Conservation (phyloP, 2,329 filamentous ascomycete species). For the Teratosphaeria pseudoeucalypti region DNA sequence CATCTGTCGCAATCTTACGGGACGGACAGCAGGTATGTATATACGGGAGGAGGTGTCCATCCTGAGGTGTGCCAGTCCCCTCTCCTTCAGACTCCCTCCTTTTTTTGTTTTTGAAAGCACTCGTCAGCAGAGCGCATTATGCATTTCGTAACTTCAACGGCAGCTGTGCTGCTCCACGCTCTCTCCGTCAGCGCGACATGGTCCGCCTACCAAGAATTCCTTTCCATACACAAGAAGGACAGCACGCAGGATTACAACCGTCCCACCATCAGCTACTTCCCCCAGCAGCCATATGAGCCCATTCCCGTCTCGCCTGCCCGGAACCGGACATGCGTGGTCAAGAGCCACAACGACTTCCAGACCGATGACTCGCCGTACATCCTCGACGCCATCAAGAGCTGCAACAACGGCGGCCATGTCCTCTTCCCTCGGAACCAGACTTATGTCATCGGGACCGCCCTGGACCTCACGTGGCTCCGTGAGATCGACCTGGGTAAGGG, state of each 20-base stretch:
- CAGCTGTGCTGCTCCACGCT: slow-evolving; percentile 9
- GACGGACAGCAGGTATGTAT: not conserved
- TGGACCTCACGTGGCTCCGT: slow-evolving; percentile 55
- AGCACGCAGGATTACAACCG: slow-evolving; percentile 12
- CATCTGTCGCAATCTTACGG: not conserved
- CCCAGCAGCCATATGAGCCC: slow-evolving; percentile 26
- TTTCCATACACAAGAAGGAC: slow-evolving; percentile 9
- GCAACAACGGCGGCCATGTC: slow-evolving; percentile 54
- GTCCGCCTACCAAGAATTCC: slow-evolving; percentile 20
- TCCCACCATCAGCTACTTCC: slow-evolving; percentile 25
- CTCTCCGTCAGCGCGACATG: slow-evolving; percentile 17
- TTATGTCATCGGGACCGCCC: slow-evolving; percentile 53
- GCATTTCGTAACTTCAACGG: not conserved
- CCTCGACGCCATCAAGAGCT: slow-evolving; percentile 45
- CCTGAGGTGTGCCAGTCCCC: too few relatives aligned
- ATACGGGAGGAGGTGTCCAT: not conserved
- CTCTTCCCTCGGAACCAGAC: slow-evolving; percentile 45
- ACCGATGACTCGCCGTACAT: slow-evolving; percentile 44
- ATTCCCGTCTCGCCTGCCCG: slow-evolving; percentile 27
- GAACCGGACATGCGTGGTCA: slow-evolving; percentile 29
- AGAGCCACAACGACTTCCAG: slow-evolving; percentile 28
- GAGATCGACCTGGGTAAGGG: slow-evolving; percentile 50
- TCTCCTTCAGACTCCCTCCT: not conserved
- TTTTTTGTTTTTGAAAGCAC: not conserved
- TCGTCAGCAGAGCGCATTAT: too few relatives aligned